Conservation (phyloP, 306 rosid genomes). For the Mucuna pruriens region DNA sequence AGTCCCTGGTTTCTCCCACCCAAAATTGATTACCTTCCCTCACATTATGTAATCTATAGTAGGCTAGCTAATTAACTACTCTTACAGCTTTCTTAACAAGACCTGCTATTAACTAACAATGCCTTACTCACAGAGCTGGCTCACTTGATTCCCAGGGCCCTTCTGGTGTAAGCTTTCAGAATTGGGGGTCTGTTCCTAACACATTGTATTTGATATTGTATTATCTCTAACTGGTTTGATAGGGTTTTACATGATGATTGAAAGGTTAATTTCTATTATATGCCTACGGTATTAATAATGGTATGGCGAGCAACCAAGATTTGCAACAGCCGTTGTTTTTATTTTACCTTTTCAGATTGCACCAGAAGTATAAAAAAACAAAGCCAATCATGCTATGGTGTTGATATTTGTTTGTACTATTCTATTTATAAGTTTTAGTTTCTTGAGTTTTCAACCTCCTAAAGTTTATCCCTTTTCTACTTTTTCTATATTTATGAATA, state of each 20-base stretch:
- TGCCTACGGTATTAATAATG: not conserved
- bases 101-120: not conserved
- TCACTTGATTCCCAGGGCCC: no score
- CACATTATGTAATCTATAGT: not conserved
- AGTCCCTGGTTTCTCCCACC: not conserved
- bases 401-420: constrained; percentile 1
- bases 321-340: not conserved
- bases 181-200: no score
- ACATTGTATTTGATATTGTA: no score
- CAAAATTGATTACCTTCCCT: not conserved
- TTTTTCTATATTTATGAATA: not conserved
- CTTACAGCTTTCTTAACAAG: not conserved
- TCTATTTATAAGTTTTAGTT: not conserved
- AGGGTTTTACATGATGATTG: not conserved
- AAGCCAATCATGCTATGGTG: not conserved
- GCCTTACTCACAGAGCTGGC: not conserved
- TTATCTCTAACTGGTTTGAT: not conserved
- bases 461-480: not conserved
- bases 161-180: no score
- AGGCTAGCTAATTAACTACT: not conserved
- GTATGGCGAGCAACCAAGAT: not conserved
- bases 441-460: not conserved
- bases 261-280: not conserved
- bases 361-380: not conserved
- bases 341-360: not conserved